Evolutionary conservation across 1,284 basidiomycete genomes (phyloP).

Genomic region (Paramarasmius palmivorus): DNA sequence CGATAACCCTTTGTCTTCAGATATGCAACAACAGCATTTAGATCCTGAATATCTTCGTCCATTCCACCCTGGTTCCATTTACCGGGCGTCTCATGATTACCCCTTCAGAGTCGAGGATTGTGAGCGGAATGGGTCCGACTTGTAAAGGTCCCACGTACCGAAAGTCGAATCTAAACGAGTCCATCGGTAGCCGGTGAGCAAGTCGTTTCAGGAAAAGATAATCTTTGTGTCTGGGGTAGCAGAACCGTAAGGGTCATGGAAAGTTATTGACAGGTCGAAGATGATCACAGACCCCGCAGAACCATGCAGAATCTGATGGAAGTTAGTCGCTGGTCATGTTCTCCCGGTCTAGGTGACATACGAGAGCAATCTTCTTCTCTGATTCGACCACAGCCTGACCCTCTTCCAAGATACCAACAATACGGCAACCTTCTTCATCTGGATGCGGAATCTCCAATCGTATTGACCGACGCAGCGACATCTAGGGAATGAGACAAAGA

Average conservation of each 20-base stretch:
- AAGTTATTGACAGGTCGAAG: not conserved
- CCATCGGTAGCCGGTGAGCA: slow-evolving; percentile 64
- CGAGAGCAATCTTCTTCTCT: slow-evolving; percentile 67
- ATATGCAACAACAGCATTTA: slow-evolving; percentile 63
- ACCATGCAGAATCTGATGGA: slow-evolving; percentile 68
- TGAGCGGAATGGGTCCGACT: not conserved
- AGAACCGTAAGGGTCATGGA: slow-evolving; percentile 5
- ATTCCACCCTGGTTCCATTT: slow-evolving; percentile 58
- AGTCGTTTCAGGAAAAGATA: slow-evolving; percentile 81
- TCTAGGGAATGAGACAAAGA: not conserved
- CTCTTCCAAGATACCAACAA: slow-evolving; percentile 69
- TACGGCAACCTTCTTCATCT: slow-evolving; percentile 42
- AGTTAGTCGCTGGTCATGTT: not conserved
- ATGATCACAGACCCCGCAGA: slow-evolving; percentile 62
- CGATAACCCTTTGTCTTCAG: slow-evolving; percentile 65
- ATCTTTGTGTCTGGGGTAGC: slow-evolving; percentile 69
- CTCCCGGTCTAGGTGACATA: slow-evolving; percentile 32
- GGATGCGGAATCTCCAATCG: slow-evolving; percentile 51
- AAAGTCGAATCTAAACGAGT: slow-evolving; percentile 86
- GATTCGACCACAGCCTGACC: slow-evolving; percentile 47
- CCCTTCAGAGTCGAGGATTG: slow-evolving; percentile 40
- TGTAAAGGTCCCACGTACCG: slow-evolving; percentile 45
- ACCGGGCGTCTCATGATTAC: slow-evolving; percentile 76
- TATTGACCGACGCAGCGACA: not conserved
- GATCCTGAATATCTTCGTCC: slow-evolving; percentile 60